Base-by-base conservation (phyloP, 208 protist species). In the Naegleria fowleri region DNA sequence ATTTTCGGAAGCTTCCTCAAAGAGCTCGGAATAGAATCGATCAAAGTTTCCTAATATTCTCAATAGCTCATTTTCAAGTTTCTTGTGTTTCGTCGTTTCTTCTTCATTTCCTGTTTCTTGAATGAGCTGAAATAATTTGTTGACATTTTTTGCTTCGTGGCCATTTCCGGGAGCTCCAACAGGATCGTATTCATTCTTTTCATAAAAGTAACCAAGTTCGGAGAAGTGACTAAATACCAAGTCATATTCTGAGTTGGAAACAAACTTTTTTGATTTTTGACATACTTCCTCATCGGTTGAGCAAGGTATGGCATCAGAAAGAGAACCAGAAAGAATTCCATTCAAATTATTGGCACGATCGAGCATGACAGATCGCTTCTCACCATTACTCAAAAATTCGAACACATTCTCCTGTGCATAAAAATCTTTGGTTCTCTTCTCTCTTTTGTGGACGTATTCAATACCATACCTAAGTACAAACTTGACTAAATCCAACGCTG, bases 401-500 rank as follows among this genome's bases (percentile, higher is more conserved):
- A 91, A 43, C 22, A 88, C 91, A 83, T 51, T 92, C 40, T 92
- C 55, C 41, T 92, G 92, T 40, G 9, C 48, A 0, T 40, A 48
- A 41, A 92, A 39, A 29, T 39, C 83, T 22, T 5, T 33, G 7
- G 36, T 29, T 51, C 83, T 43, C 29, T 39, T 22, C 41, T 86
- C 40, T 51, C 40, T 48, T 29, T 86, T 39, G 16, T 22, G 16
- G 15, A 95, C 97, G 92, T 97, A 97, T 15, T 90, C 52, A 4
- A 93, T 95, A 15, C 97, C 97, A 43, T 96, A n/a, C 16, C 93
- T 43, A 41, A 98, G 90, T 91, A 97, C 98, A 22, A 98, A 92
- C 76, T 95, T 93, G 55, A 96, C 93, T 33, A 98, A 93, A 85
- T 97, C 94, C 38, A 96, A 93, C 88, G 95, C 96, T 13, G 94